phyloP scores from a whole-genome alignment of 768 basidiomycete species.

The Pleurotus giganteus region DNA sequence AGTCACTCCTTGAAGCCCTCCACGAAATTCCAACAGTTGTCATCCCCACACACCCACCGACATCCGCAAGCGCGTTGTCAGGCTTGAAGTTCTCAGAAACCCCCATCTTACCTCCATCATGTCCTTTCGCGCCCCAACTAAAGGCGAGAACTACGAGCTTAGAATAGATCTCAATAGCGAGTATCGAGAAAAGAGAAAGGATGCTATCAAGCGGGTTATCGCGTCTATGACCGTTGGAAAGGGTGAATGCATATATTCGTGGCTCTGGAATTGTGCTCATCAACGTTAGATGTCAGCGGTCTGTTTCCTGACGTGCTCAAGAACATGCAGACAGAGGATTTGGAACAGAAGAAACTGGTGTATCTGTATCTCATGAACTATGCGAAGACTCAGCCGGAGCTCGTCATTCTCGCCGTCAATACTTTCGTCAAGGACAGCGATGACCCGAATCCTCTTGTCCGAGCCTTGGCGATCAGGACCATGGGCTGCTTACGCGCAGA shows the following conservation, averaged over 20 bases:
- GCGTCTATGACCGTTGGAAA: conserved; percentile 99
- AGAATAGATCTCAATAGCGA: conserved; percentile 96
- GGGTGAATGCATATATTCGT: conserved; percentile 46
- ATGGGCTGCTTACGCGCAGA: conserved; percentile 98
- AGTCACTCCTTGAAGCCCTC: neutral
- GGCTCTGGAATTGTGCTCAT: neutral
- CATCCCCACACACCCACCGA: no score
- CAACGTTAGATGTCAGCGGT: conserved; percentile 75
- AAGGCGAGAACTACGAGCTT: conserved; percentile 97
- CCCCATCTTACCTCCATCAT: conserved; percentile 21
- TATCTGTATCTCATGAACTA: conserved; percentile 99
- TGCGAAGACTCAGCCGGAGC: conserved; percentile 97
- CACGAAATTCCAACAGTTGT: neutral
- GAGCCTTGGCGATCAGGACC: conserved; percentile 94
- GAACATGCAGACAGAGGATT: conserved; percentile 99
- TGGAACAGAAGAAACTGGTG: conserved; percentile 99
- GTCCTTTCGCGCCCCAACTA: conserved; percentile 59
- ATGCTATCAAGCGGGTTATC: conserved; percentile 97
- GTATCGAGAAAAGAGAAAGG: conserved; percentile 92
- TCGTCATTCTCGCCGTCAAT: conserved; percentile 98
- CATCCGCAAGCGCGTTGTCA: neutral
- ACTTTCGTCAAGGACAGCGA: conserved; percentile 98
- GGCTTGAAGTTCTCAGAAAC: neutral
- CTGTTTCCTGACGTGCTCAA: conserved; percentile 98
- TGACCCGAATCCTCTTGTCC: conserved; percentile 94